Evolutionary conservation across 2,329 filamentous ascomycete genomes (phyloP), one percentile per base, ranked within the genome.

Genomic region (Xylariaceae sp.): DNA sequence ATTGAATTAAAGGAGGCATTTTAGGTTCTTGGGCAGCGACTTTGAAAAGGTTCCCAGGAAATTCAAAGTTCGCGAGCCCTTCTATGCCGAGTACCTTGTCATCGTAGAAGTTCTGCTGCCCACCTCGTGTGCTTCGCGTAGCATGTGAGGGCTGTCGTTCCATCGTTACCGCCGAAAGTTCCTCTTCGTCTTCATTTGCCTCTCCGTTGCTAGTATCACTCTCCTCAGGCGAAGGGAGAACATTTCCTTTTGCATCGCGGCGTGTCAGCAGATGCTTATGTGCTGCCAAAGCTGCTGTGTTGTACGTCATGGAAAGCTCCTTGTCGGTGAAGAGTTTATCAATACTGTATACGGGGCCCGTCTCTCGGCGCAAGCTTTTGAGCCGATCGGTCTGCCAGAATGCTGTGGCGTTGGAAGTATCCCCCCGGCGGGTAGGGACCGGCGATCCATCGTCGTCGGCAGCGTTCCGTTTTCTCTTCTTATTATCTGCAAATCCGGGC

Each of bases 291-390:
- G 85, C 84, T 4, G 85, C 81, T 4, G 77, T 73, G 55, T 86
- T 87, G 67, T 87, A 87, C 23, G 82, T 83, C 75, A 88, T 79
- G 4, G 81, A 78, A 24, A 88, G 76, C 71, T 88, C 85, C 70
- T 86, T 87, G 62, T 88, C 85, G 0, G 85, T 88, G 44, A 88
- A 88, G 30, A 88, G 79, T 73, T 87, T 87, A 63, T 88, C 84
- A 54, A 88, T 81, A 66, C 81, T 87, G 67, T 86, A 87, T 1
- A 84, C 72, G 0, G 83, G 79, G 7, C 82, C 84, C 16, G 81
- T 79, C 63, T 84, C 79, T 66, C 81, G 81, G 51, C 80, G 73
- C 49, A 76, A 73, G 52, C 74, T 72, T 60, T 78, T 75, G 46
- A 83, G 73, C 65, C 82, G 81, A 61, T 87, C 84, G 44, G 77